A percentile compares a stretch with the other conserved stretches of the same genome.
These are phyloP conservation scores for Mortierella sp. DNA, from an alignment of 371 early-diverging fungal genomes.

Conservation along the genomic window DNA sequence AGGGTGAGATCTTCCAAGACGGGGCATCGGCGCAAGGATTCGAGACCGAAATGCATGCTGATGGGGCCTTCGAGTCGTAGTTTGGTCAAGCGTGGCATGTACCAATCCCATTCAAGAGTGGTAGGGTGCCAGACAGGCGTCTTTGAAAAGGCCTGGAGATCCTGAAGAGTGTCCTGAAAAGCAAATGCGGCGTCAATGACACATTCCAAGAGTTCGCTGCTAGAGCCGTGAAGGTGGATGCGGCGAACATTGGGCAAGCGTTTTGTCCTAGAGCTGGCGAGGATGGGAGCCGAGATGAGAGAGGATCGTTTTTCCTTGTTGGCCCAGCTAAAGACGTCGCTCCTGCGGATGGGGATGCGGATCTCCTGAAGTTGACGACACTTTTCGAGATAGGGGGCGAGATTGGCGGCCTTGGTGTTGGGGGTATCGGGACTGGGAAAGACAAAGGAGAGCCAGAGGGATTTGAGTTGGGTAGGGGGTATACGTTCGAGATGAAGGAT, in stretches of 20 bases:
- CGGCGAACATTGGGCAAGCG: slow-evolving; percentile 17
- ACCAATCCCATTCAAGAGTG: slow-evolving; percentile 21
- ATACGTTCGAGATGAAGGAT: slow-evolving; percentile 27
- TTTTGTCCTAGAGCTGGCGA: slow-evolving; percentile 26
- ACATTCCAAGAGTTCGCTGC: slow-evolving; percentile 36
- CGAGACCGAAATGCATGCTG: slow-evolving; percentile 35
- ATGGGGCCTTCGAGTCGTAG: slow-evolving; percentile 34
- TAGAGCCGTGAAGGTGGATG: slow-evolving; percentile 33
- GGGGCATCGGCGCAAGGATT: slow-evolving; percentile 30
- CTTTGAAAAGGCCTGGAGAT: slow-evolving; percentile 26
- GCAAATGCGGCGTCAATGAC: slow-evolving; percentile 37
- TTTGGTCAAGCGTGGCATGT: slow-evolving; percentile 15
- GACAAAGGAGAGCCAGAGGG: slow-evolving; percentile 18
- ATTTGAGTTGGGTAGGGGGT: slow-evolving; percentile 1
- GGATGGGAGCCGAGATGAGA: slow-evolving; percentile 38
- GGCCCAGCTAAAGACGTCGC: slow-evolving; percentile 39
- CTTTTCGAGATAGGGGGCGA: slow-evolving; percentile 17
- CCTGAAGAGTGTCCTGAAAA: slow-evolving; percentile 36
- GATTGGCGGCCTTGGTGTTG: slow-evolving; percentile 10
- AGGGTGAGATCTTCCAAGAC: slow-evolving; percentile 27
- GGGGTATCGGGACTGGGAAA: slow-evolving; percentile 21
- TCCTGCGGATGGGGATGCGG: slow-evolving; percentile 29
- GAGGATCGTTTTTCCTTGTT: slow-evolving; percentile 20
- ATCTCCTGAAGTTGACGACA: slow-evolving; percentile 29
- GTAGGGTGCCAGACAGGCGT: slow-evolving; percentile 37